Evolutionary conservation across 2,329 filamentous ascomycete genomes (phyloP).

Genomic region (Claviceps purpurea): DNA sequence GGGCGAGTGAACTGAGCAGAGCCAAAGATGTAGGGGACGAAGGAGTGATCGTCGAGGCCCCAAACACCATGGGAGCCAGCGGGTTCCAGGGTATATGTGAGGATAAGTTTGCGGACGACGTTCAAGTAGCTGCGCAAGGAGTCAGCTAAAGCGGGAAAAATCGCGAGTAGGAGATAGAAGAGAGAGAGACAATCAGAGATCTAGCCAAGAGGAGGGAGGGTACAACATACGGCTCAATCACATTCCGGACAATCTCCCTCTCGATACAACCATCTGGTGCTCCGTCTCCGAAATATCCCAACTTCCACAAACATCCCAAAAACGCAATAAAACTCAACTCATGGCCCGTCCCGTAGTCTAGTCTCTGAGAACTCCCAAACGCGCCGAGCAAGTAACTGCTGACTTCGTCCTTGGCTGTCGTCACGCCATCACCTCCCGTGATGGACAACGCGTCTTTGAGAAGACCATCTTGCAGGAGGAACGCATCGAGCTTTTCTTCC

Average conservation of each 20-base stretch:
- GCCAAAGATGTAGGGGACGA: constrained; percentile 87
- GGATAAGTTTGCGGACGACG: constrained; percentile 69
- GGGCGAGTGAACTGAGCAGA: constrained; percentile 78
- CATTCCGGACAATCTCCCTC: constrained; percentile 64
- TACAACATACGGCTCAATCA: constrained; percentile 58
- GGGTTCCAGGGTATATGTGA: constrained; percentile 85
- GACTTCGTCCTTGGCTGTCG: constrained; percentile 52
- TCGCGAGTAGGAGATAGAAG: not conserved
- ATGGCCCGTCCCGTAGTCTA: constrained; percentile 95
- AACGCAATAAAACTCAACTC: constrained; percentile 93
- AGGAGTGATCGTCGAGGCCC: constrained; percentile 96
- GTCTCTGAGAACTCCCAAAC: constrained; percentile 76
- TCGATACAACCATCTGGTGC: constrained; percentile 45
- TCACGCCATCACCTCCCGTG: constrained; percentile 17
- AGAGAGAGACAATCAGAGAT: not conserved
- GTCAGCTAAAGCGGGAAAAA: not conserved
- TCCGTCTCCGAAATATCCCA: constrained; percentile 60
- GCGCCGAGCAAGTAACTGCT: constrained; percentile 67
- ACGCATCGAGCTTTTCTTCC: constrained; percentile 37
- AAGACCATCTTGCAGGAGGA: constrained; percentile 15
- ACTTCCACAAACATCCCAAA: constrained; percentile 78
- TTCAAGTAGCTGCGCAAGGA: constrained; percentile 50
- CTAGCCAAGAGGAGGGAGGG: not conserved
- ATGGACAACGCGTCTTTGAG: constrained; percentile 18
- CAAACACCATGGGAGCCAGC: constrained; percentile 95